Evolutionary conservation across 345 rosid genomes (phyloP), one percentile per base, ranked within the genome.

Genomic region (Lepidium africanum): DNA sequence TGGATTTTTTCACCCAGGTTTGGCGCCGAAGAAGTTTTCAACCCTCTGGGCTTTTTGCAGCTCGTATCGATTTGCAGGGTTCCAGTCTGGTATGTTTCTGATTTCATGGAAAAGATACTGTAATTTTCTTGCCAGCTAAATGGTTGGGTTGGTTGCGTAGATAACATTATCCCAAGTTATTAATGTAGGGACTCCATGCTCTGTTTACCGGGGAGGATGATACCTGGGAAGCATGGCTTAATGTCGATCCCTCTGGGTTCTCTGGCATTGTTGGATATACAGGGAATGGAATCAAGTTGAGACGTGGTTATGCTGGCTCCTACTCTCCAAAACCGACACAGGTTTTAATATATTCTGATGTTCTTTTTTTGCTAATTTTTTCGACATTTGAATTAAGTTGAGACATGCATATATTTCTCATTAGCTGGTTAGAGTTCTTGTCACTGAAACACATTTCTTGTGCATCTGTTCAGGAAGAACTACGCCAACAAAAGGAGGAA

Each of bases 161-260:
- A 54, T 69, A 30, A 52, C 9, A 39, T 54, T 49, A 63, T 59
- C 16, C 54, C 13, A 43, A 39, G 58, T 6, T 77, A 59, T 69
- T 41, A 58, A 30, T 78, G 54, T 65, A 94, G 99, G 96, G 97
- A 74, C 91, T 91, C 69, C 91, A 94, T 83, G 89, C 88, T 7
- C 86, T 94, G 70, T 89, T 89, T 78, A 94, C 90, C 0, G 97
- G 96, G 67, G 99, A 94, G 82, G 97, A 91, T 78, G 77, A 85
- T 63, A 91, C 95, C 19, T 94, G 99, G 99, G 96, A 94, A 77
- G 95, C 96, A 40, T 91, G 93, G 96, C 87, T 94, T 52, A 89
- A 79, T 75, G 87, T 82, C 67, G 96, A 91, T 71, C 83, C 87
- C 19, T 84, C 90, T 73, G 90, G 97, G 12, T 82, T 91, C 80